phyloP scores from a whole-genome alignment of 345 rosid genomes.

The Ceriops decandra region DNA sequence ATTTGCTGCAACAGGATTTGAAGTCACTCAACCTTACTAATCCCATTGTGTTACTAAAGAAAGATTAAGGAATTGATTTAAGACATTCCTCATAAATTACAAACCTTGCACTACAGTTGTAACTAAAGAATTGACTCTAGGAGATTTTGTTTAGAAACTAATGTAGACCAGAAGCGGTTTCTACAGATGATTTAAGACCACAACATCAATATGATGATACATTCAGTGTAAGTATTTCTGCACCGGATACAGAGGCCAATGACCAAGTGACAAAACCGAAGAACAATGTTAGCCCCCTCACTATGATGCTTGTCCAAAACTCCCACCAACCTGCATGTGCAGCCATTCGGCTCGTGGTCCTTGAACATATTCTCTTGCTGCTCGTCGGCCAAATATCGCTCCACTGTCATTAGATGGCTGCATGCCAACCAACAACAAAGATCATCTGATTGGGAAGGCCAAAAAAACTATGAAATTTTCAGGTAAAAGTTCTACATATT shows the following conservation, averaged over 20 bases:
- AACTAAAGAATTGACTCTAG: constrained; percentile 8
- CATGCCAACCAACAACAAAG: constrained; percentile 40
- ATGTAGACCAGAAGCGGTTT: constrained; percentile 23
- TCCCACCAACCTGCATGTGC: constrained; percentile 76
- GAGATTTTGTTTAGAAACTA: constrained; percentile 6
- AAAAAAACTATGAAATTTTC: neutral
- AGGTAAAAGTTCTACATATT: neutral
- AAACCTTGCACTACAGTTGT: neutral
- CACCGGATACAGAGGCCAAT: neutral
- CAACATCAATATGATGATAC: constrained; percentile 13
- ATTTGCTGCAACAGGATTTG: neutral
- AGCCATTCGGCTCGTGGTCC: constrained; percentile 67
- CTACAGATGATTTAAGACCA: constrained; percentile 26
- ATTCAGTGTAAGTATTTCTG: constrained; percentile 8
- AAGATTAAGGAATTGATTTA: neutral
- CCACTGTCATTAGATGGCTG: constrained; percentile 54
- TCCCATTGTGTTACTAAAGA: neutral
- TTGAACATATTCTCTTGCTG: constrained; percentile 49
- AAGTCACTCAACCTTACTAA: no score
- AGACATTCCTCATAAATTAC: neutral
- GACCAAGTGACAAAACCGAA: constrained; percentile 11
- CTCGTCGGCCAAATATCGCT: constrained; percentile 58
- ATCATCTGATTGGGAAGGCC: neutral
- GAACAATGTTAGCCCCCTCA: constrained; percentile 12
- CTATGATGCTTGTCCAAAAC: constrained; percentile 49